Evolutionary conservation across 305 asterid genomes (phyloP), one percentile per base, ranked within the genome.

Genomic region (Fraxinus albicans): DNA sequence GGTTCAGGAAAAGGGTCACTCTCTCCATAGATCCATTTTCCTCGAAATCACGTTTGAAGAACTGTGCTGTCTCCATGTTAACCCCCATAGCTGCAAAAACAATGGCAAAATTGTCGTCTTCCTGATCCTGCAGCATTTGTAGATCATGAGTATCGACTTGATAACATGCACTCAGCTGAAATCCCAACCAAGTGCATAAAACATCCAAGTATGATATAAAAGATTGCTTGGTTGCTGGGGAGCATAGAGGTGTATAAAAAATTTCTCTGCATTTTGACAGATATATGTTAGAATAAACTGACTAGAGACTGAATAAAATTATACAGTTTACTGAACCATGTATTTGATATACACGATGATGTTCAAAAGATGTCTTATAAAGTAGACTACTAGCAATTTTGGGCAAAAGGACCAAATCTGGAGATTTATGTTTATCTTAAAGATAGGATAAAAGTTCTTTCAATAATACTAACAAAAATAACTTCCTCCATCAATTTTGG

Each of bases 71-170:
- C 55, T 47, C 55, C 55, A 47, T 47, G 55, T 47, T 47, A 47
- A 47, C 55, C 55, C 55, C 99, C 99, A 95, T 95, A 84, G 99
- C 99, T 65, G 97, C 98, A 90, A 95, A 95, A 87, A 95, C 99
- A 86, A 95, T 95, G 83, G 99, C 99, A 88, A 95, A 95, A 87
- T 95, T 93, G 91, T 95, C 99, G 81, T 94, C 99, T 87, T 87
- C 98, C 78, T 88, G 94, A 82, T 77, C 95, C 97, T 94, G 88
- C 80, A 73, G 79, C 67, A 88, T 42, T 73, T 65, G 74, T 44
- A 87, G 83, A 80, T 72, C 29, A 69, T 83, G 70, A 88, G 58
- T 80, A 79, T 73, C 67, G 80, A 40, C 76, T 84, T 69, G 50
- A 84, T 42, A 80, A 55, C 67, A 55, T 55, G 10, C 25, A 55